Evolutionary conservation across 202 grass and related monocot species (phyloP).

Genomic region (Carex arenaria): DNA sequence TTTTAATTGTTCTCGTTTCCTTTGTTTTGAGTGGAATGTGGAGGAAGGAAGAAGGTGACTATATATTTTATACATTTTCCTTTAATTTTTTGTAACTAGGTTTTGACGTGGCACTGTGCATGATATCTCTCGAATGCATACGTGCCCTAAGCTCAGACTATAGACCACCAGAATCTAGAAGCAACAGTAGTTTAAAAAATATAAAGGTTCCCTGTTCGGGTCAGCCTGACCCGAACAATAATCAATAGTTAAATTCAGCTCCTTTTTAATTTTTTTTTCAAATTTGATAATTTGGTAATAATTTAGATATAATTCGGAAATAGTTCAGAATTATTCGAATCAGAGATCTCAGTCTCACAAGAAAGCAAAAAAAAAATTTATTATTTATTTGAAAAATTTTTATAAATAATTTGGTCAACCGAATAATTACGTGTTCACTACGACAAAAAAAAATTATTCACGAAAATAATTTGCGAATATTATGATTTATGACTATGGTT

Average conservation of each 20-base stretch:
- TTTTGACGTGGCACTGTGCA: constrained; percentile 22
- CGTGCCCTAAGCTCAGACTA: not conserved
- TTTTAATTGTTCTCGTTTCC: not conserved
- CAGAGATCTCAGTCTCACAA: too few relatives aligned
- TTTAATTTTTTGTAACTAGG: not conserved
- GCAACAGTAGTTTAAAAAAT: not conserved
- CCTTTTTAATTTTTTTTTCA: not conserved
- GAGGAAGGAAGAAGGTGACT: not conserved
- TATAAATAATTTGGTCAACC: too few relatives aligned
- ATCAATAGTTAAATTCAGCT: not conserved
- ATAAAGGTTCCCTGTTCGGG: not conserved
- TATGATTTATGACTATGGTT: too few relatives aligned
- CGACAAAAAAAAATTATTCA: too few relatives aligned
- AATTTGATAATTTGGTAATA: too few relatives aligned
- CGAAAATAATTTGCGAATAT: too few relatives aligned
- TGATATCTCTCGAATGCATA: not conserved
- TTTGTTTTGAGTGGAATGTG: not conserved
- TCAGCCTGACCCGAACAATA: not conserved
- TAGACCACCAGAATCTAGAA: not conserved
- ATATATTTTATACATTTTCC: not conserved
- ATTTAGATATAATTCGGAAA: too few relatives aligned
- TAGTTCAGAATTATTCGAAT: too few relatives aligned
- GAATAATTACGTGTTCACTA: too few relatives aligned
- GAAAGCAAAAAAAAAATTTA: too few relatives aligned
- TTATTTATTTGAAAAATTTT: too few relatives aligned